A percentile compares a stretch with the other conserved stretches of the same genome.
phyloP scores from a whole-genome alignment of 176 grass and related monocot genomes.

The Avena eriantha region DNA sequence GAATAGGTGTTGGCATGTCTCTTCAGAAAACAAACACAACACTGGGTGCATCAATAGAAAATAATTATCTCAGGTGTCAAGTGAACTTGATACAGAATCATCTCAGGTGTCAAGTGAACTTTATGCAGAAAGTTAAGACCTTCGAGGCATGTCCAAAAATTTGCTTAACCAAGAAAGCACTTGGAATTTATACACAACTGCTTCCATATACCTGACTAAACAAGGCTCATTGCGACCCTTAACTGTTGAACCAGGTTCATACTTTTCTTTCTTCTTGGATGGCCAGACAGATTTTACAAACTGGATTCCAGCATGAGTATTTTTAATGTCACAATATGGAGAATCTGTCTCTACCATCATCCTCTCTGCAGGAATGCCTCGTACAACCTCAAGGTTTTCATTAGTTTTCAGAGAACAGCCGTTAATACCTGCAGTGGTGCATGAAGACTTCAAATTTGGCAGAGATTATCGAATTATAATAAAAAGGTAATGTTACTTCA shows the following conservation, averaged over 20 bases:
- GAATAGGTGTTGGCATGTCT: background rate
- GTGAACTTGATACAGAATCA: constrained; percentile 14
- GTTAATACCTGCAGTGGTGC: constrained; percentile 69
- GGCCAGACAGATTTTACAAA: constrained; percentile 90
- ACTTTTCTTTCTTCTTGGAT: constrained; percentile 97
- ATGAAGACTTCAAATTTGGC: constrained; percentile 11
- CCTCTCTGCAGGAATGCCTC: constrained; percentile 75
- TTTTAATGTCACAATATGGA: constrained; percentile 97
- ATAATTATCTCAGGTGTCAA: background rate
- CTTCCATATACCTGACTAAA: constrained; percentile 71
- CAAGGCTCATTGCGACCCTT: constrained; percentile 95
- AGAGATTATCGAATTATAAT: constrained; percentile 3
- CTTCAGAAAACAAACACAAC: constrained; percentile 21
- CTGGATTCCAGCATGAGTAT: constrained; percentile 81
- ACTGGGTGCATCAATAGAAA: constrained; percentile 9
- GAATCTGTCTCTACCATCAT: constrained; percentile 98
- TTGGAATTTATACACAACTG: constrained; percentile 8
- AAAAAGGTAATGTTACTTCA: constrained; percentile 20
- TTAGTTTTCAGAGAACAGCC: constrained; percentile 88
- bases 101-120: background rate
- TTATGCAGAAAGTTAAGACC: background rate
- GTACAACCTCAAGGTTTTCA: constrained; percentile 83
- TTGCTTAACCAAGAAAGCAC: background rate
- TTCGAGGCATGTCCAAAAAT: background rate
- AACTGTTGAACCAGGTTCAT: constrained; percentile 66